Conservation (phyloP, 1,284 basidiomycete genomes). For the Phenoliferia sp. region DNA sequence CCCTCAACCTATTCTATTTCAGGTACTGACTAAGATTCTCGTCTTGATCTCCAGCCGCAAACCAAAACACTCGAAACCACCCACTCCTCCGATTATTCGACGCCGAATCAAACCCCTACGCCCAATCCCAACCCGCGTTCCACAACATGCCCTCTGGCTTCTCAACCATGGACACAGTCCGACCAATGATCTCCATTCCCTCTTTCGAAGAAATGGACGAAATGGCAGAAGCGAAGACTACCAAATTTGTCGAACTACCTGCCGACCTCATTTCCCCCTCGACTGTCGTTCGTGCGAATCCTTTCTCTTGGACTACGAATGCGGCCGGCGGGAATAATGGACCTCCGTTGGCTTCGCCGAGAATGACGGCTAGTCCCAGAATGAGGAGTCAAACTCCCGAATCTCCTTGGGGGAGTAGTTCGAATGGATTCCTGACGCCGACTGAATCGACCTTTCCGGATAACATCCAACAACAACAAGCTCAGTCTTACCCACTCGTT, state of each 20-base stretch:
- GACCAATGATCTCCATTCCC: slow-evolving; percentile 29
- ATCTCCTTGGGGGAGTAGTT: not conserved
- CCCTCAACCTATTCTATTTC: not conserved
- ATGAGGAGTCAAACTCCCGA: not conserved
- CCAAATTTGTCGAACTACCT: not conserved
- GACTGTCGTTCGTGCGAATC: slow-evolving; percentile 12
- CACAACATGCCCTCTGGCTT: slow-evolving; percentile 17
- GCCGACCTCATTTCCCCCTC: slow-evolving; percentile 22
- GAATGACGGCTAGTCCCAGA: not conserved
- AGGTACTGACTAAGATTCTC: not conserved
- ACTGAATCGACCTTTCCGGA: slow-evolving; percentile 12
- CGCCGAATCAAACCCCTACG: slow-evolving; percentile 29
- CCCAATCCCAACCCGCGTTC: not conserved
- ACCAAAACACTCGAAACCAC: slow-evolving; percentile 16
- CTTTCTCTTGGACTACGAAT: slow-evolving; percentile 8
- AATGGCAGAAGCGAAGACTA: slow-evolving; percentile 4
- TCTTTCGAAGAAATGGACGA: slow-evolving; percentile 27
- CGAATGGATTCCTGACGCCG: slow-evolving; percentile 1
- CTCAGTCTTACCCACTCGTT: not conserved
- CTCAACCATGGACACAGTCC: slow-evolving; percentile 23
- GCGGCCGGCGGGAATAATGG: not conserved
- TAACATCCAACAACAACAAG: too few species aligned
- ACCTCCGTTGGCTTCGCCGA: not conserved
- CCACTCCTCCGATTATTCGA: slow-evolving; percentile 37
- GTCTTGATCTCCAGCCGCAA: not conserved